phyloP scores from a whole-genome alignment of 768 basidiomycete species.

The Clathrus columnatus region DNA sequence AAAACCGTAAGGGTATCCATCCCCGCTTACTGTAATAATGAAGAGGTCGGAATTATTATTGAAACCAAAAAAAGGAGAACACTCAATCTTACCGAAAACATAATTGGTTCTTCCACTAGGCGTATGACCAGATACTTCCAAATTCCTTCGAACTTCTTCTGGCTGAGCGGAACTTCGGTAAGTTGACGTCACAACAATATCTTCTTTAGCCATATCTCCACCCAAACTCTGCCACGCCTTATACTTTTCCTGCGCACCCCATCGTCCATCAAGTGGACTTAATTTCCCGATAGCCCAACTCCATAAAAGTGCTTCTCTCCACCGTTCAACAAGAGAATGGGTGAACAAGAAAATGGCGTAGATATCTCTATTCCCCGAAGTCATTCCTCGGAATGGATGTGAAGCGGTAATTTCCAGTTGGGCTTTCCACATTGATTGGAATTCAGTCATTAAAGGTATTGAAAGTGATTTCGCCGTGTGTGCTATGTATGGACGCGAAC shows the following conservation, averaged over 20 bases:
- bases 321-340: slow-evolving; percentile 13
- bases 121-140: slow-evolving; percentile 5
- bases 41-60: too few species aligned
- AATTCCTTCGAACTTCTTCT: not conserved
- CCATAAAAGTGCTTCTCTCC: slow-evolving; percentile 14
- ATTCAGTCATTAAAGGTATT: slow-evolving; percentile 15
- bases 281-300: slow-evolving; percentile 12
- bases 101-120: slow-evolving; percentile 7
- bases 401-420: slow-evolving; percentile 12
- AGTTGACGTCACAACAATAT: slow-evolving; percentile 19
- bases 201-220: slow-evolving; percentile 17
- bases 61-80: too few species aligned
- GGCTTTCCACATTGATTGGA: slow-evolving; percentile 10
- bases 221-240: slow-evolving; percentile 26
- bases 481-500: slow-evolving; percentile 18
- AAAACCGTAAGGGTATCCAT: slow-evolving; percentile 27
- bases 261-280: slow-evolving; percentile 13
- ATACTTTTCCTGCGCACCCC: slow-evolving; percentile 4
- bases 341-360: slow-evolving; percentile 12
- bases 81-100: slow-evolving; percentile 4
- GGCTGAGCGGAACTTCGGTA: not conserved
- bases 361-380: slow-evolving; percentile 8
- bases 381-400: slow-evolving; percentile 11
- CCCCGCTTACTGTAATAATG: slow-evolving; percentile 20
- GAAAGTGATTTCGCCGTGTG: slow-evolving; percentile 19